phyloP scores from a whole-genome alignment of 2,329 filamentous ascomycete species.

The Aspergillus pseudoterreus region DNA sequence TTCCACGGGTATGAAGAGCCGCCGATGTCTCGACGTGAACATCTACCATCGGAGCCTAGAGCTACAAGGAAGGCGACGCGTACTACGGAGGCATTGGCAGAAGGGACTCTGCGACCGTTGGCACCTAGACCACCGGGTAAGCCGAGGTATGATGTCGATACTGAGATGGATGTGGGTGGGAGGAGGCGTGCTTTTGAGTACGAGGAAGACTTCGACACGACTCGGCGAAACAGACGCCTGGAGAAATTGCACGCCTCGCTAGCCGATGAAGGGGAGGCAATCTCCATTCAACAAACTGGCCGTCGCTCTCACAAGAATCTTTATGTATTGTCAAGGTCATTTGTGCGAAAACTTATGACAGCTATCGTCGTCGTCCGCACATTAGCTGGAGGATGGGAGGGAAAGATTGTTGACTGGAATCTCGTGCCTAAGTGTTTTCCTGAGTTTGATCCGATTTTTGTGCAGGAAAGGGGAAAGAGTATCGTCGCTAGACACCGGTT shows the following conservation, averaged over 20 bases:
- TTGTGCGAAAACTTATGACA: conserved; percentile 35
- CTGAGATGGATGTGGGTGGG: too few relatives aligned
- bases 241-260: conserved; percentile 21
- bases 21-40: conserved; percentile 3
- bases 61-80: neutral
- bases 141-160: too few relatives aligned
- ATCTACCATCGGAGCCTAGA: neutral
- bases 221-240: conserved; percentile 23
- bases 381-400: conserved; percentile 43
- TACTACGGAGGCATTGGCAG: too few relatives aligned
- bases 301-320: conserved; percentile 21
- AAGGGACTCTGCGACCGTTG: neutral
- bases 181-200: neutral
- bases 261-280: conserved; percentile 3
- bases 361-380: conserved; percentile 44
- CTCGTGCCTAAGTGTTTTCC: conserved; percentile 43
- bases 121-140: neutral
- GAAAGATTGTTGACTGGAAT: conserved; percentile 42
- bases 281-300: conserved; percentile 9
- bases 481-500: conserved; percentile 36
- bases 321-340: conserved; percentile 21
- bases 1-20: conserved; percentile 25
- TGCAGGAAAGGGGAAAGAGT: conserved; percentile 36
- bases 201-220: neutral
- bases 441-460: conserved; percentile 32